Evolutionary conservation across 179 eudicot species (phyloP).

Genomic region (Patellifolia procumbens): DNA sequence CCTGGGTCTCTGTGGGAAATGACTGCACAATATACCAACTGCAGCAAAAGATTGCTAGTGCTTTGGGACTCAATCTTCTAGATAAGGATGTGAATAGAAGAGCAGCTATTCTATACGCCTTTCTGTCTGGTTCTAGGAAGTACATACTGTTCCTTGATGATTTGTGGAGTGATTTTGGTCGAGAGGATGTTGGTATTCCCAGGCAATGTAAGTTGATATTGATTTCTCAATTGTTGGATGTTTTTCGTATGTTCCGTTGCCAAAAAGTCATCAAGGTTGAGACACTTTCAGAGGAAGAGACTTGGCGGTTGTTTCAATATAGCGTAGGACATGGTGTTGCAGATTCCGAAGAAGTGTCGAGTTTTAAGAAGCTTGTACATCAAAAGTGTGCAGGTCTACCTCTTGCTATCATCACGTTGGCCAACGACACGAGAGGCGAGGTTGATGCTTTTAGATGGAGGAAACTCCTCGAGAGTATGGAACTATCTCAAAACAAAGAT

Average conservation of each 20-base stretch:
- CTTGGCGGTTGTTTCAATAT: constrained; percentile 17
- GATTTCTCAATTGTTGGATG: constrained; percentile 12
- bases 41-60: background rate
- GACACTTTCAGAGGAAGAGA: constrained; percentile 9
- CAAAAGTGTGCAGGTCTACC: constrained; percentile 21
- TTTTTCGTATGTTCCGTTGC: constrained; percentile 13
- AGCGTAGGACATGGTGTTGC: background rate
- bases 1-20: constrained; percentile 20
- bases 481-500: background rate
- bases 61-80: background rate
- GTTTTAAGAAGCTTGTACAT: background rate
- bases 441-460: constrained; percentile 10
- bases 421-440: background rate
- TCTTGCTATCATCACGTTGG: constrained; percentile 8
- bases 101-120: constrained; percentile 3
- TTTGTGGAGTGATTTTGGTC: constrained; percentile 16
- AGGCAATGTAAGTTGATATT: constrained; percentile 7
- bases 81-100: constrained; percentile 20
- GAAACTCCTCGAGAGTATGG: background rate
- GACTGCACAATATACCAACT: background rate
- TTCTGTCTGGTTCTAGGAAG: background rate
- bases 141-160: constrained; percentile 20
- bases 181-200: constrained; percentile 24
- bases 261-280: constrained; percentile 14
- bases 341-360: background rate